A percentile compares a stretch with the other conserved stretches of the same genome.
phyloP scores from a whole-genome alignment of 2,329 filamentous ascomycete species.

The Rhinocladiella similis region DNA sequence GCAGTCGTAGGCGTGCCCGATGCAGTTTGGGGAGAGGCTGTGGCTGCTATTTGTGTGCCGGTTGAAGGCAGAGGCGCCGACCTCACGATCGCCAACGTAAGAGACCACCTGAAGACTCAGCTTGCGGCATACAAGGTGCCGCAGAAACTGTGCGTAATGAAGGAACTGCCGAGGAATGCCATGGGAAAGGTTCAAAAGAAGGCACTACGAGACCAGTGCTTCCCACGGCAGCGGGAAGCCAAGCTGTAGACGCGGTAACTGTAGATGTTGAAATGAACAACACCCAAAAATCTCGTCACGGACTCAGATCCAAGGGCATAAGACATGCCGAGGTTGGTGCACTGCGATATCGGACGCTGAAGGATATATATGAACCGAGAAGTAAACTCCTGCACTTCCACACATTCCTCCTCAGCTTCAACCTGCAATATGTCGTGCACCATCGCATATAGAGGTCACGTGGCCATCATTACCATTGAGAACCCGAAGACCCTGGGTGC shows the following conservation, averaged over 20 bases:
- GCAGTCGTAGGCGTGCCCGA: conserved; percentile 50
- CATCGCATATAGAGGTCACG: conserved; percentile 51
- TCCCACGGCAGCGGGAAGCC: neutral
- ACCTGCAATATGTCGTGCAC: conserved; percentile 30
- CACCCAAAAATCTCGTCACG: too few relatives aligned
- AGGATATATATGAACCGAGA: too few relatives aligned
- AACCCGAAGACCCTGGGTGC: conserved; percentile 85
- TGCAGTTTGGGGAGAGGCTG: conserved; percentile 48
- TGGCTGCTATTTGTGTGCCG: conserved; percentile 41
- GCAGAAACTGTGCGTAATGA: conserved; percentile 42
- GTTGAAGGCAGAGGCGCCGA: neutral
- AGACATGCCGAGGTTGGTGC: too few relatives aligned
- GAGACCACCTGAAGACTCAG: conserved; percentile 42
- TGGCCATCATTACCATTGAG: conserved; percentile 83
- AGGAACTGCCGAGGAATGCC: conserved; percentile 46
- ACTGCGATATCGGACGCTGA: too few relatives aligned
- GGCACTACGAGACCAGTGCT: conserved; percentile 24
- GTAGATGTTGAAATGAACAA: too few relatives aligned
- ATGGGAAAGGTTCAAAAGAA: conserved; percentile 53
- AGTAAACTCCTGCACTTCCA: too few relatives aligned
- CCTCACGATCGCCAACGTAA: conserved; percentile 30
- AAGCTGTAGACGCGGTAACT: too few relatives aligned
- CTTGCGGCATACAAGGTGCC: conserved; percentile 50
- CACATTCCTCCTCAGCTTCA: too few relatives aligned
- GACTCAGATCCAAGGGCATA: too few relatives aligned